Evolutionary conservation across 2,329 filamentous ascomycete species (phyloP).

Genomic region (Diaporthe humulicola): DNA sequence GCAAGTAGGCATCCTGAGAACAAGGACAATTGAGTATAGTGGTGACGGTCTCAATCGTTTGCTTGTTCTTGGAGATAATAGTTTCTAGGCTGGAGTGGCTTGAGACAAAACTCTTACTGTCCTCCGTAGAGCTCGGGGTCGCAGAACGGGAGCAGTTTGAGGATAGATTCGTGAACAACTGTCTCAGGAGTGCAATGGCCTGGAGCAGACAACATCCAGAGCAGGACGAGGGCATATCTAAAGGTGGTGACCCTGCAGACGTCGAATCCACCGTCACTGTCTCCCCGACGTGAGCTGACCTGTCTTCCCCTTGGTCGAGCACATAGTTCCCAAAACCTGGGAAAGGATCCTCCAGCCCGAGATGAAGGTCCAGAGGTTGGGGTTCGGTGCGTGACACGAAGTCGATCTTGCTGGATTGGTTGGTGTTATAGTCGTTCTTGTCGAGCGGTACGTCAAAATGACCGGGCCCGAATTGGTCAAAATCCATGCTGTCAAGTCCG

Average conservation of each 20-base stretch:
- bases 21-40: conserved; percentile 51
- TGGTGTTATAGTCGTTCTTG: not conserved
- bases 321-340: not conserved
- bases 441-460: not conserved
- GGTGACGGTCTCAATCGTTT: conserved; percentile 47
- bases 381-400: not conserved
- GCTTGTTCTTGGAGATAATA: conserved; percentile 48
- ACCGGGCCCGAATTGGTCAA: not conserved
- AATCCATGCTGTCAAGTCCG: not conserved
- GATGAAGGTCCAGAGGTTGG: not conserved
- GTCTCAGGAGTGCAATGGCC: conserved; percentile 44
- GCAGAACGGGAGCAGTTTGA: not conserved
- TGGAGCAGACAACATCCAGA: conserved; percentile 40
- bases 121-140: not conserved
- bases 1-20: conserved; percentile 49
- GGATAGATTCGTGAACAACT: conserved; percentile 42
- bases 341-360: not conserved
- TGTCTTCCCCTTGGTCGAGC: not conserved
- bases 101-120: not conserved
- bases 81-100: conserved; percentile 36
- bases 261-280: not conserved
- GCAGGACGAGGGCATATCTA: not conserved
- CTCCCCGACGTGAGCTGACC: not conserved
- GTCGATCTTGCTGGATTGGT: not conserved
- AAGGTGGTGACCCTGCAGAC: not conserved